A percentile compares a stretch with the other conserved stretches of the same genome.
These are phyloP conservation scores for Lagerstroemia speciosa DNA, from an alignment of 345 rosid species.

Conservation along the genomic window DNA sequence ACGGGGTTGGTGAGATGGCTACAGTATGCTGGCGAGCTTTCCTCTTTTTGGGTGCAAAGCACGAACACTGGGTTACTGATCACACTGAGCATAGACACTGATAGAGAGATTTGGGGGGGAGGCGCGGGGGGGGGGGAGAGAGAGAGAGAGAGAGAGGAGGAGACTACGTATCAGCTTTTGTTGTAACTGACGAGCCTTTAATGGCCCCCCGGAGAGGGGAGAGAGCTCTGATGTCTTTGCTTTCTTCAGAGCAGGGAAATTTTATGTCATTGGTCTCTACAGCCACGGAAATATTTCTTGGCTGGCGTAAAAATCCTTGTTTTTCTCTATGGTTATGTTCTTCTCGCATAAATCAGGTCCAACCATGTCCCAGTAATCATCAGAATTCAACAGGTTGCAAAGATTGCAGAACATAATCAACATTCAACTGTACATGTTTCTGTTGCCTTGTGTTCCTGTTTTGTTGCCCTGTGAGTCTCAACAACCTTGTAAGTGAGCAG, in stretches of 20 bases:
- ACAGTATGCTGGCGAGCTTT: not conserved
- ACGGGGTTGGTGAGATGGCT: not conserved
- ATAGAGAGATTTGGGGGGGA: not conserved
- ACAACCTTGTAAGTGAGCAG: not conserved
- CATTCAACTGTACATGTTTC: not conserved
- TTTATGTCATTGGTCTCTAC: not conserved
- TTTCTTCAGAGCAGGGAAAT: conserved; percentile 7
- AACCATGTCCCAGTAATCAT: not conserved
- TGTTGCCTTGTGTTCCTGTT: not conserved
- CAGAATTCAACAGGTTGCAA: not conserved
- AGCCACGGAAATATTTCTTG: not conserved
- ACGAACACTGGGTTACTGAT: conserved; percentile 29
- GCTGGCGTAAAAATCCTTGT: not conserved
- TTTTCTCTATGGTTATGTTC: not conserved
- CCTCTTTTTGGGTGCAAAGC: conserved; percentile 16
- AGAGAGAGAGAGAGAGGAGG: conserved; percentile 14
- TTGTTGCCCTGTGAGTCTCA: not conserved
- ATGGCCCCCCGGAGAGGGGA: conserved; percentile 8
- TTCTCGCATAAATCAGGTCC: not conserved
- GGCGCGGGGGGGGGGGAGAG: conserved; percentile 10
- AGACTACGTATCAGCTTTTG: conserved; percentile 41
- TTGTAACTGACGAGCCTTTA: conserved; percentile 30
- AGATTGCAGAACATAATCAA: not conserved
- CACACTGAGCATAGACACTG: not conserved
- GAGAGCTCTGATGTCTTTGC: conserved; percentile 4